A percentile compares a stretch with the other conserved stretches of the same genome.
These are phyloP conservation scores for Suillus tomentosus DNA, from an alignment of 768 basidiomycete genomes.

Conservation along the genomic window DNA sequence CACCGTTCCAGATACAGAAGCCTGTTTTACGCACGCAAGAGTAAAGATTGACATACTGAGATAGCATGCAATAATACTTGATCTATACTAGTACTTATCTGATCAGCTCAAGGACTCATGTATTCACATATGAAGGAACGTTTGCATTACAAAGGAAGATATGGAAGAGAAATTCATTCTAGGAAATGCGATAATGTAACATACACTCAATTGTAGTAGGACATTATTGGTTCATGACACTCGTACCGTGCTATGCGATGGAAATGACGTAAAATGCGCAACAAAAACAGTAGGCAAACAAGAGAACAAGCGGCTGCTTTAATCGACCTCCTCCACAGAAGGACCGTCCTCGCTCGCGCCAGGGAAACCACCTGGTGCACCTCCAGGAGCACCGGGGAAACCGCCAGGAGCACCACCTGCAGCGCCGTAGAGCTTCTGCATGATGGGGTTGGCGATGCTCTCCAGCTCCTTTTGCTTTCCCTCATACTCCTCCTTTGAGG, in stretches of 20 bases:
- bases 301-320: slow-evolving; percentile 30
- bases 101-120: neutral
- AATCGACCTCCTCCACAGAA: slow-evolving; percentile 90
- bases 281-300: slow-evolving; percentile 18
- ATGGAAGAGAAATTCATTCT: slow-evolving; percentile 24
- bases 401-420: slow-evolving; percentile 56
- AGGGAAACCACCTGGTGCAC: slow-evolving; percentile 35
- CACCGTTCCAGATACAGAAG: neutral
- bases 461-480: slow-evolving; percentile 93
- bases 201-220: slow-evolving; percentile 25
- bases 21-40: neutral
- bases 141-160: neutral
- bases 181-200: slow-evolving; percentile 31
- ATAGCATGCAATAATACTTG: neutral
- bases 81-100: neutral
- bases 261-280: slow-evolving; percentile 24
- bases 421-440: slow-evolving; percentile 69
- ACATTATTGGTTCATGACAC: slow-evolving; percentile 34
- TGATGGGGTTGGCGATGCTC: slow-evolving; percentile 73
- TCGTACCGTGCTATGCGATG: slow-evolving; percentile 33
- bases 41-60: neutral
- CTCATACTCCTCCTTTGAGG: slow-evolving; percentile 92
- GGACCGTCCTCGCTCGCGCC: slow-evolving; percentile 80
- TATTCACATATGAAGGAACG: neutral
- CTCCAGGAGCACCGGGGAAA: slow-evolving; percentile 60